Evolutionary conservation across 805 yeast genomes (phyloP).

Genomic region (Pichia insulana): DNA sequence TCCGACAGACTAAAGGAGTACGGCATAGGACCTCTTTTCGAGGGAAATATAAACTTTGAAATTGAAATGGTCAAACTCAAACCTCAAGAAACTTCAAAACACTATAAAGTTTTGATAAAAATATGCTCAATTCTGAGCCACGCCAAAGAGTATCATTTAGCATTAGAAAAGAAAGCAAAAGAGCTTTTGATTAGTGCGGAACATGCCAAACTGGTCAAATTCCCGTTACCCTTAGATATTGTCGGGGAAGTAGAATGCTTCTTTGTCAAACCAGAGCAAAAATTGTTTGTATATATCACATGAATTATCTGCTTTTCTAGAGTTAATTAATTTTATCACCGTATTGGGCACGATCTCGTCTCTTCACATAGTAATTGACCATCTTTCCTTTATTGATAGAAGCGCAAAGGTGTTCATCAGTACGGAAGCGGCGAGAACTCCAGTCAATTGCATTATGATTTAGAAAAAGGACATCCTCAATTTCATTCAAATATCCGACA

Average conservation of each 20-base stretch:
- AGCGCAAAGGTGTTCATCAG: not conserved
- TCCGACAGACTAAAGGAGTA: not conserved
- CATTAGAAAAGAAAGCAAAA: slow-evolving; percentile 22
- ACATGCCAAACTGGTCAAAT: slow-evolving; percentile 21
- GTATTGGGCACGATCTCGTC: not conserved
- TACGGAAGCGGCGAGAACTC: not conserved
- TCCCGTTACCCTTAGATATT: slow-evolving; percentile 25
- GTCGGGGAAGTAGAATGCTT: slow-evolving; percentile 8
- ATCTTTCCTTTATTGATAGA: not conserved
- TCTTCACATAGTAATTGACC: not conserved
- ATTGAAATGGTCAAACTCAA: slow-evolving; percentile 19
- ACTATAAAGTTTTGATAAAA: slow-evolving; percentile 14
- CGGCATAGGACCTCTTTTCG: not conserved
- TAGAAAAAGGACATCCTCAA: too few species aligned
- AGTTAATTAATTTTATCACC: not conserved
- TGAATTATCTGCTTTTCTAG: not conserved
- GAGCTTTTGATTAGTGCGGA: slow-evolving; percentile 26
- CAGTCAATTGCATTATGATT: not conserved
- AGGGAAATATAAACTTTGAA: slow-evolving; percentile 11
- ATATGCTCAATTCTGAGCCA: slow-evolving; percentile 23
- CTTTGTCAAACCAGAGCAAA: slow-evolving; percentile 1
- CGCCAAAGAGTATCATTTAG: slow-evolving; percentile 28
- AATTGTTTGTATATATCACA: slow-evolving; percentile 8
- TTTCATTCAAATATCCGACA: too few species aligned
- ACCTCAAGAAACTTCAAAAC: slow-evolving; percentile 16